phyloP scores from a whole-genome alignment of 805 yeast species.

The Ogataea nitratoaversa region DNA sequence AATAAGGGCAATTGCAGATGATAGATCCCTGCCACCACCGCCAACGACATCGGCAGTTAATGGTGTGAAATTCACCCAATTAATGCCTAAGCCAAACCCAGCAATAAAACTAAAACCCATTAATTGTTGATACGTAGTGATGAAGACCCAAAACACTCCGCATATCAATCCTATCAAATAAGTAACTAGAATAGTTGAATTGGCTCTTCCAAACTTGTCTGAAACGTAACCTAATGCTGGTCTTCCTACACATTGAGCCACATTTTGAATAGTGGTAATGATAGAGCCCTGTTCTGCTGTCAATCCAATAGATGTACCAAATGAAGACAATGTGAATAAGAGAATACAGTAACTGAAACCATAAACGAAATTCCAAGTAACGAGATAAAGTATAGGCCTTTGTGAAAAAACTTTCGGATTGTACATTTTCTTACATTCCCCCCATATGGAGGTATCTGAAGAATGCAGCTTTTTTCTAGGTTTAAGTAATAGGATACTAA shows the following conservation, averaged over 20 bases:
- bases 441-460: constrained; percentile 13
- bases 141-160: constrained; percentile 48
- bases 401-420: constrained; percentile 13
- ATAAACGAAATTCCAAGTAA: constrained; percentile 23
- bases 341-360: constrained; percentile 32
- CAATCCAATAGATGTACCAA: constrained; percentile 46
- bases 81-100: constrained; percentile 46
- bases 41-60: constrained; percentile 33
- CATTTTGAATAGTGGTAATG: constrained; percentile 42
- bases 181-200: constrained; percentile 37
- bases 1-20: constrained; percentile 26
- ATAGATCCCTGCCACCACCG: constrained; percentile 26
- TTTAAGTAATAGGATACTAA: constrained; percentile 19
- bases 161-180: constrained; percentile 33
- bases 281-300: constrained; percentile 41
- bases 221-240: constrained; percentile 45
- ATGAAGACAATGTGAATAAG: constrained; percentile 45
- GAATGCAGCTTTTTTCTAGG: constrained; percentile 22
- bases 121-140: constrained; percentile 37
- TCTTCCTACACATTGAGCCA: constrained; percentile 47
- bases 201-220: constrained; percentile 44
- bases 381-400: constrained; percentile 23
- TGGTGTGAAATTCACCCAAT: constrained; percentile 35
- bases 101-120: constrained; percentile 40
- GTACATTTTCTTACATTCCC: constrained; percentile 15